Base-by-base conservation (phyloP, 139 green algal genomes). In the Tetraselmis chui region DNA sequence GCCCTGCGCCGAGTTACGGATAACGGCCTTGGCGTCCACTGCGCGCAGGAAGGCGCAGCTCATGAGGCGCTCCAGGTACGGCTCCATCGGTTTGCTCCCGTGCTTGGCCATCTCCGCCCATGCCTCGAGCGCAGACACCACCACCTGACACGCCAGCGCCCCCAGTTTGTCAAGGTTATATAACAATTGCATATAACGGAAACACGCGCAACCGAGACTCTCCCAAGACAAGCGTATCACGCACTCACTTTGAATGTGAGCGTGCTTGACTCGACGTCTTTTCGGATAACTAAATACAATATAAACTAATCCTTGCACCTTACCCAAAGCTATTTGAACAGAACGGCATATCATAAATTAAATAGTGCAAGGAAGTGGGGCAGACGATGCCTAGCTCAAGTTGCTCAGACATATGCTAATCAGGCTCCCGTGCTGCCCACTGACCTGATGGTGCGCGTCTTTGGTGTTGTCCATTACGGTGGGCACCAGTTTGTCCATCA, bases 21-120 rank as follows among this genome's bases (percentile, higher is more conserved):
- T 76, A 0, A 31, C 74, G 76, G 93, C 91, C 84, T 94, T 94
- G 28, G 78, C 29, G 76, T 93, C 92, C 0, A 82, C 85, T 31
- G 90, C 77, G 32, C 89, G 82, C 2, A 84, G 59, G 30, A 94
- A 91, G 76, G 94, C 85, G 58, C 83, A 23, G 0, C 87, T 87
- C 82, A 94, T 80, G 74, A 94, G 76, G 11, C 85, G 81, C 74
- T 95, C 92, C 29, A 95, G 87, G 28, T 81, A 58, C 0, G 59
- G 28, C 79, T 95, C 87, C 74, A 91, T 59, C 31, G 45, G 11
- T 67, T 67, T 67, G 45, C 45, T 67, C 11, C 45, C 45, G 18
- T 67, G 18, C 45, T 67, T 67, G 5, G 45, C 45, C 11, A 18
- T 67, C 45, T 67, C 45, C 5, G 45, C 45, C 45, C 45, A 67